Base-by-base conservation (phyloP, 345 rosid genomes). In the Citrus cavaleriei region DNA sequence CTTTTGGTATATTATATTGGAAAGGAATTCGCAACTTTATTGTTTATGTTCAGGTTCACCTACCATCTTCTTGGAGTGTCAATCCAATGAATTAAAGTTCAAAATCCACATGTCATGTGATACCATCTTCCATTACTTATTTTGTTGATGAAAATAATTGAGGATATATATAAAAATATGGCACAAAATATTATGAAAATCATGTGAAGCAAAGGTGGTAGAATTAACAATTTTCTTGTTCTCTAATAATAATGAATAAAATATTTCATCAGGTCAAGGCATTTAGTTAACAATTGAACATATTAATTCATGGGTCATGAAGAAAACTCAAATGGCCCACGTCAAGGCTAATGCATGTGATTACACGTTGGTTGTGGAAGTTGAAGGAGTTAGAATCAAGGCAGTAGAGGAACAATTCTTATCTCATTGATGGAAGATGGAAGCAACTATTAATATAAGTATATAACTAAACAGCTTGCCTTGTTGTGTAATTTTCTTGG, bases 331-430 rank as follows among this genome's bases (percentile, higher is more conserved):
- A 30, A 63, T 57, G 70, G 68, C 40, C 75, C 79, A 74, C 64
- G 37, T 9, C 18, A 64, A 67, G 65, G 46, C 60, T 54, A 46
- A 57, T 78, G 83, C 88, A 83, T 82, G 88, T 86, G 89, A 82
- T 49, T 63, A 18, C 30, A 75, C 72, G 87, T 77, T 86, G 88
- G 86, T 3, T 46, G 18, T 85, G 82, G 86, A 63, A 42, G 80
- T 75, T 64, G 79, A 69, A 32, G 62, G 16, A 30, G 70, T 75
- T 60, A 70, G 62, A 76, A 67, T 60, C 7, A 77, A 76, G 83
- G 38, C n/a, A 22, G 37, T 6, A 35, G 37, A 35, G 55, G 70
- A 75, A 70, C 12, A 81, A 68, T 83, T 70, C 82, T 82, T 72
- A 81, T 68, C 32, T 19, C 37, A 30, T 63, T 65, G 81, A 77